These are phyloP conservation scores for Condylostoma magnum DNA, from an alignment of 169 alveolate species.

Conservation along the genomic window DNA sequence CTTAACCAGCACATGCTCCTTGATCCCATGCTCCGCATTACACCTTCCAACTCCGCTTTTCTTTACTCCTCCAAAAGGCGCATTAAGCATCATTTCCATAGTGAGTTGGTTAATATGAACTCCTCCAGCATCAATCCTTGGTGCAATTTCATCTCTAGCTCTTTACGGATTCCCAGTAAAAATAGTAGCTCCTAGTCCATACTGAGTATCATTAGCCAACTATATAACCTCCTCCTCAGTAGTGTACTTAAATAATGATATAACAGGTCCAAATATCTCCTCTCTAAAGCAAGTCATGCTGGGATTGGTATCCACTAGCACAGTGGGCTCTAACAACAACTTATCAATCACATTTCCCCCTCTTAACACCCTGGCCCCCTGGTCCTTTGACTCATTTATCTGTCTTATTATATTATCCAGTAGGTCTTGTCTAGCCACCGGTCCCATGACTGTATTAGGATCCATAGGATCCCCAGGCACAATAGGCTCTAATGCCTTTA, in stretches of 20 bases:
- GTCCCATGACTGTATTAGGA: slow-evolving; percentile 47
- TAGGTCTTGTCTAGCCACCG: slow-evolving; percentile 46
- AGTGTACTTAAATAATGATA: slow-evolving; percentile 30
- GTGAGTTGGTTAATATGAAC: slow-evolving; percentile 39
- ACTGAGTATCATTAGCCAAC: slow-evolving; percentile 47
- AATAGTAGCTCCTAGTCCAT: slow-evolving; percentile 57
- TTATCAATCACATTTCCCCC: no score
- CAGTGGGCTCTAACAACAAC: slow-evolving; percentile 42
- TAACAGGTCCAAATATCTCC: slow-evolving; percentile 70
- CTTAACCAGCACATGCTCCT: slow-evolving; percentile 46
- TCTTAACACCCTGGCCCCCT: slow-evolving; percentile 45
- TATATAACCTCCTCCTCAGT: slow-evolving; percentile 43
- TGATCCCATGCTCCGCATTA: slow-evolving; percentile 43
- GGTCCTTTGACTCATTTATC: slow-evolving; percentile 33
- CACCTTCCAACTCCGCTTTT: slow-evolving; percentile 63
- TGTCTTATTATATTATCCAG: slow-evolving; percentile 26
- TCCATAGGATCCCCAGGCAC: slow-evolving; percentile 54
- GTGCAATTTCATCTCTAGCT: slow-evolving; percentile 36
- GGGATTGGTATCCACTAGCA: slow-evolving; percentile 29
- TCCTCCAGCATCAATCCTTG: slow-evolving; percentile 51
- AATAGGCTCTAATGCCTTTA: slow-evolving; percentile 13
- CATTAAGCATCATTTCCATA: slow-evolving; percentile 31
- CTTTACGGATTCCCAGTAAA: slow-evolving; percentile 25
- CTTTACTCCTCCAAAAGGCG: slow-evolving; percentile 64
- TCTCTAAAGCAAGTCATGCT: slow-evolving; percentile 28